Conservation (phyloP, 2,329 filamentous ascomycete species). For the Hypoxylon sp. region DNA sequence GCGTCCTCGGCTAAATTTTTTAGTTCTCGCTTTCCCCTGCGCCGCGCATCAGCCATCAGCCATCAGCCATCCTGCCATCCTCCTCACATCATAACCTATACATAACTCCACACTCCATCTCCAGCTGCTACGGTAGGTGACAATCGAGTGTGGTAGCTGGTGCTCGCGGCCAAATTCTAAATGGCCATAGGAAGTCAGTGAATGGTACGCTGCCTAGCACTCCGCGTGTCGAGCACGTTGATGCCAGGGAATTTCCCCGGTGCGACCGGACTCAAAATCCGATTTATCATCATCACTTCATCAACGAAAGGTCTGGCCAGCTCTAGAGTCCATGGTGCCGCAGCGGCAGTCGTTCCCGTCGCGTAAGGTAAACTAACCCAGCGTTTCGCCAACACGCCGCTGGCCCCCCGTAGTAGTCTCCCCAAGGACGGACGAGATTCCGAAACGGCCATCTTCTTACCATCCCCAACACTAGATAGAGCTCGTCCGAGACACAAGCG, state of each 20-base stretch:
- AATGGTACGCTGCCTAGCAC: constrained; percentile 44
- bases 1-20: constrained; percentile 34
- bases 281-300: constrained; percentile 53
- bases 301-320: constrained; percentile 41
- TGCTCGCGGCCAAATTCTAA: constrained; percentile 25
- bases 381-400: constrained; percentile 39
- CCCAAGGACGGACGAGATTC: constrained; percentile 28
- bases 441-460: constrained; percentile 29
- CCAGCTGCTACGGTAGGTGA: constrained; percentile 16
- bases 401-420: background rate
- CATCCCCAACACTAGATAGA: constrained; percentile 21
- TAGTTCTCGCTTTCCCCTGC: constrained; percentile 37
- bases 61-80: background rate
- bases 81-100: constrained; percentile 12
- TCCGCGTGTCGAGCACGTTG: constrained; percentile 47
- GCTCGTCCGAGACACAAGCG: constrained; percentile 37
- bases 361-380: constrained; percentile 28
- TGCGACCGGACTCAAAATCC: constrained; percentile 23
- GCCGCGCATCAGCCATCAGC: constrained; percentile 37
- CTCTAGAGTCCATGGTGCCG: constrained; percentile 33
- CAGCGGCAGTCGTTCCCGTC: constrained; percentile 31
- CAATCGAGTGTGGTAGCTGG: constrained; percentile 20
- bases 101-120: constrained; percentile 1
- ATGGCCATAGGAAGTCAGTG: constrained; percentile 15
- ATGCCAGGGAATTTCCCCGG: constrained; percentile 43